Conservation (phyloP, 1,139 yeast species). For the Geotrichum siamense region DNA sequence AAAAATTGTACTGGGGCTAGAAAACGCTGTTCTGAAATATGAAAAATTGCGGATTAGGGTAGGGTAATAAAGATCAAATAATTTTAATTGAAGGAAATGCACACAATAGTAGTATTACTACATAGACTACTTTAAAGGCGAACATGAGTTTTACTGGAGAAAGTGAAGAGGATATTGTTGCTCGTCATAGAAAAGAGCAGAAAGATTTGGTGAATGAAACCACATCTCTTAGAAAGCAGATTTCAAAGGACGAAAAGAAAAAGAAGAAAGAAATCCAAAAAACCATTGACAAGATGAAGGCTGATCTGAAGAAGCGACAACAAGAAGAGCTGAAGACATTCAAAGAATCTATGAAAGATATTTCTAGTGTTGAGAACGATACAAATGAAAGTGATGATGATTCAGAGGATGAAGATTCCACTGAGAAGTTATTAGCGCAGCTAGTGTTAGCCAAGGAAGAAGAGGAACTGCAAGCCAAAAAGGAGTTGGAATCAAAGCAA, state of each 20-base stretch:
- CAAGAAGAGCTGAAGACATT: constrained; percentile 40
- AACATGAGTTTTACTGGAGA: constrained; percentile 25
- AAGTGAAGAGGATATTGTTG: constrained; percentile 47
- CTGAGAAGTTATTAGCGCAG: constrained; percentile 57
- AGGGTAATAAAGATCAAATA: no score
- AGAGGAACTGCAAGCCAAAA: constrained; percentile 12
- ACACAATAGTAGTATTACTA: no score
- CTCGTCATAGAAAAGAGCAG: constrained; percentile 62
- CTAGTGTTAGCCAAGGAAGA: constrained; percentile 37
- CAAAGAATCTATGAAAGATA: background rate
- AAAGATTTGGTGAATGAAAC: constrained; percentile 58
- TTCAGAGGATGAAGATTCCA: constrained; percentile 47
- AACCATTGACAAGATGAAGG: constrained; percentile 55
- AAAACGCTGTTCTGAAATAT: no score
- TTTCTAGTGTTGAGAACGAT: constrained; percentile 12
- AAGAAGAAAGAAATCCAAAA: constrained; percentile 44
- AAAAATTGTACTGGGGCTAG: no score
- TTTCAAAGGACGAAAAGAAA: constrained; percentile 70
- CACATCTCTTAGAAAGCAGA: constrained; percentile 76
- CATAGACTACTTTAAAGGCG: no score
- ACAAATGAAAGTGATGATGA: constrained; percentile 26
- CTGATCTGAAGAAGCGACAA: constrained; percentile 48
- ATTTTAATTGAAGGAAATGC: no score
- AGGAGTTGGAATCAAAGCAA: background rate
- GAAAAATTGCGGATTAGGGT: no score